These are phyloP conservation scores for Danielia reshetovae DNA, from an alignment of 805 yeast genomes.

Conservation along the genomic window DNA sequence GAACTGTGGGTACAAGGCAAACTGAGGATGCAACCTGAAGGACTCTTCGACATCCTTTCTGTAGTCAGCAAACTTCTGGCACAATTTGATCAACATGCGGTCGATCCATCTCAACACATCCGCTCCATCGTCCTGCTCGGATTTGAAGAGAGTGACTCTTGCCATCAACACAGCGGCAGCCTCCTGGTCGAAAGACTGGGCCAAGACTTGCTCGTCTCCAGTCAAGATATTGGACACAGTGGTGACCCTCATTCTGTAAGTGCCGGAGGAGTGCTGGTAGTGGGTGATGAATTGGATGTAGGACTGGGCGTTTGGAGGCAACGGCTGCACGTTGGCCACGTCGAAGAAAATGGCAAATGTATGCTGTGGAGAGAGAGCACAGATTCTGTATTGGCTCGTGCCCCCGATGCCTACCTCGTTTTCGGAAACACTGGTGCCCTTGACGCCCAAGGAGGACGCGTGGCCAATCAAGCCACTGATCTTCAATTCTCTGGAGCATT, in stretches of 20 bases:
- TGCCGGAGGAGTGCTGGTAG: slow-evolving; percentile 94
- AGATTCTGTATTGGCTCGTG: slow-evolving; percentile 82
- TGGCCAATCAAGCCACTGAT: slow-evolving; percentile 93
- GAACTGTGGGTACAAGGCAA: slow-evolving; percentile 90
- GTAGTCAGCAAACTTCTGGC: slow-evolving; percentile 92
- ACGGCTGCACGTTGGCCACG: slow-evolving; percentile 47
- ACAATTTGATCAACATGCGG: slow-evolving; percentile 80
- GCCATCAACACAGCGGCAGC: slow-evolving; percentile 96
- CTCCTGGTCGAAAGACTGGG: slow-evolving; percentile 91
- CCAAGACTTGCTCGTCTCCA: slow-evolving; percentile 43
- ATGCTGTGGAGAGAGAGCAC: slow-evolving; percentile 81
- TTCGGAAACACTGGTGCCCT: slow-evolving; percentile 78
- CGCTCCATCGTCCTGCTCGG: slow-evolving; percentile 78
- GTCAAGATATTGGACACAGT: slow-evolving; percentile 63
- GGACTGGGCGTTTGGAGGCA: slow-evolving; percentile 45
- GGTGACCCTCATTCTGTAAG: slow-evolving; percentile 84
- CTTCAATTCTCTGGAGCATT: slow-evolving; percentile 83
- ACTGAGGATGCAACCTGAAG: slow-evolving; percentile 79
- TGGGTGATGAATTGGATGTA: slow-evolving; percentile 83
- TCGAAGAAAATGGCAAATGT: slow-evolving; percentile 90
- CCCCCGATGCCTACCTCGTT: slow-evolving; percentile 93
- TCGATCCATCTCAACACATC: slow-evolving; percentile 95
- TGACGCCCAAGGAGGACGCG: slow-evolving; percentile 68
- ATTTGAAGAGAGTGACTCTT: slow-evolving; percentile 82
- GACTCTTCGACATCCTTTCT: slow-evolving; percentile 79